These are phyloP conservation scores for Lactuca sativa DNA, from an alignment of 129 eudicot genomes.

Conservation along the genomic window DNA sequence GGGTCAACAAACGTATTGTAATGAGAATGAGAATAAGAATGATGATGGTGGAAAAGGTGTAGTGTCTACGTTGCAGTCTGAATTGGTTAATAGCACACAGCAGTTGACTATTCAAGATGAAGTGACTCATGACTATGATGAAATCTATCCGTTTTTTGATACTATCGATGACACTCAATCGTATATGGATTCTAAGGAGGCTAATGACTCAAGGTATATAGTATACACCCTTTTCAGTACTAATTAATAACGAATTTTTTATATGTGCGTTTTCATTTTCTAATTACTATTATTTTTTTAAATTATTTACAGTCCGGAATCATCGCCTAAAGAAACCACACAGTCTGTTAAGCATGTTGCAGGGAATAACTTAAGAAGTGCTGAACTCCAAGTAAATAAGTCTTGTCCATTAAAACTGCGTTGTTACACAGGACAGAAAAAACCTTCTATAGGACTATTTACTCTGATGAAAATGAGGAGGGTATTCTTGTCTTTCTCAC, in stretches of 20 bases:
- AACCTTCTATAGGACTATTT: too few relatives aligned
- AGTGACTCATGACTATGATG: conserved; percentile 55
- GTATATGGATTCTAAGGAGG: conserved; percentile 62
- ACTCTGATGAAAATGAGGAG: too few relatives aligned
- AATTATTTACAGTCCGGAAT: conserved; percentile 55
- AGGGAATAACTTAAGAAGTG: conserved; percentile 56
- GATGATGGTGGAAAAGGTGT: conserved; percentile 23
- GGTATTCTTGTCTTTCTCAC: not conserved
- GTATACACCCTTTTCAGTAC: not conserved
- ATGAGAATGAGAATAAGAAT: conserved; percentile 10
- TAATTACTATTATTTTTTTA: not conserved
- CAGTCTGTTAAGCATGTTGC: conserved; percentile 50
- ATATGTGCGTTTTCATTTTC: not conserved
- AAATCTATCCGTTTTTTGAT: conserved; percentile 70
- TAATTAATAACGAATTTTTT: not conserved
- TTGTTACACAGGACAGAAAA: not conserved
- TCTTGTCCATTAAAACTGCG: not conserved
- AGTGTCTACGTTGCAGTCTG: conserved; percentile 36
- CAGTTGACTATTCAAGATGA: conserved; percentile 42
- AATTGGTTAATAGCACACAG: conserved; percentile 34
- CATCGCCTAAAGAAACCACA: conserved; percentile 55
- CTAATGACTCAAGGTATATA: conserved; percentile 62
- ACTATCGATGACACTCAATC: conserved; percentile 83
- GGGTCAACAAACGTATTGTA: conserved; percentile 44
- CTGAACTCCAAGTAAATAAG: conserved; percentile 44